Base-by-base conservation (phyloP, 495 filamentous ascomycete genomes). In the Penicillium waksmanii region DNA sequence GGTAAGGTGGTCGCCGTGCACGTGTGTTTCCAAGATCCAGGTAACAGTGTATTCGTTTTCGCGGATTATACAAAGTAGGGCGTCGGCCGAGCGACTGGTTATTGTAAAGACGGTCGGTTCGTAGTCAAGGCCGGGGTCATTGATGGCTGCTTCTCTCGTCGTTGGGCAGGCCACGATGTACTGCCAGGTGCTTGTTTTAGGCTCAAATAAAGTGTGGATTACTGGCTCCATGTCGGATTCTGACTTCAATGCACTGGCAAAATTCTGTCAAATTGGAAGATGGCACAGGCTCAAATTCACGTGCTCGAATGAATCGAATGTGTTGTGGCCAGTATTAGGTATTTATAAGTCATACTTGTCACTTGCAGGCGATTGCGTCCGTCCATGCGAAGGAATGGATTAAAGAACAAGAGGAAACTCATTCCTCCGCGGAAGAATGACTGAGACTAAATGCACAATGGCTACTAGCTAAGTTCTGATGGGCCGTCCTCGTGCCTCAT, bases 41-140 rank as follows among this genome's bases (percentile, higher is more conserved):
- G 55, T 63, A 51, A 85, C 63, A 3, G 18, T 73, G 68, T 82
- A 84, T 6, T 69, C 70, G 0, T 82, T 51, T 18, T 72, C 56
- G 0, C 53, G 34, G 27, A 78, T 62, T 11, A 79, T 38, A 0
- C 64, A 35, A 5, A 86, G 66, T 0, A 85, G 55, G 0, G 36
- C 47, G 53, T 84, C 81, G 27, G 82, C 81, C 2, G 78, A 69
- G 2, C 61, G n/a, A 8, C 81, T 81, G 17, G 62, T 72, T 59
- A 84, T 69, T 38, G 48, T 36, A 43, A 66, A 72, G 3, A 62
- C 68, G 12, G 65, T 56, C 0, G 73, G 73, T 57, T 85, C 73
- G 57, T 73, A 84, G 65, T 85, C 77, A 1, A 85, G 74, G 2
- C 85, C 83, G 0, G 82, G 71, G 62, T 85, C 84, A 58, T 86